These are phyloP conservation scores for Asclepias syriaca DNA, from an alignment of 257 asterid species.

Conservation along the genomic window DNA sequence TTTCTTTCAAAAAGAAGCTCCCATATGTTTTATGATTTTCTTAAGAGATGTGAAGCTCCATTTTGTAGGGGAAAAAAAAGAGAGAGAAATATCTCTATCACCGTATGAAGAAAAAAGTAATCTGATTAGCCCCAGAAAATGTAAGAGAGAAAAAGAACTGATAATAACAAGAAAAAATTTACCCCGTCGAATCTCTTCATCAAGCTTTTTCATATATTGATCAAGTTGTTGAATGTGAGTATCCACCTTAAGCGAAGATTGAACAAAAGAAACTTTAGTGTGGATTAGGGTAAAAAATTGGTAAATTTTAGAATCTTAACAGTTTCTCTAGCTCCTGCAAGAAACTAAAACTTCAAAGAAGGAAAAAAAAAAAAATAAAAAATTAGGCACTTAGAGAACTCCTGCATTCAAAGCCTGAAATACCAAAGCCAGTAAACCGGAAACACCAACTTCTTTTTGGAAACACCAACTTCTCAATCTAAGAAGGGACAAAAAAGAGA, in stretches of 20 bases:
- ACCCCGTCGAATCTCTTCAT: slow-evolving; percentile 88
- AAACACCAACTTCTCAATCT: background rate
- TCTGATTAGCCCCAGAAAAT: background rate
- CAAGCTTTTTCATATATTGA: slow-evolving; percentile 77
- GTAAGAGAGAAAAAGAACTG: background rate
- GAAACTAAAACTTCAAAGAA: background rate
- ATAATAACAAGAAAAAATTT: slow-evolving; percentile 3
- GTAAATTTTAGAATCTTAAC: slow-evolving; percentile 1
- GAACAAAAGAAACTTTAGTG: background rate
- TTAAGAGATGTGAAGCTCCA: no score
- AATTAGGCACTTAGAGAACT: background rate
- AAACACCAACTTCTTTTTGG: background rate
- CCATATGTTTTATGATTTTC: no score
- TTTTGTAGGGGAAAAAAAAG: background rate
- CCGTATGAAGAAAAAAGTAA: background rate
- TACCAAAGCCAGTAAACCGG: background rate
- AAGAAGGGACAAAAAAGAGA: background rate
- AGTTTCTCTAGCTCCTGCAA: background rate
- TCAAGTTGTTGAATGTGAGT: slow-evolving; percentile 93
- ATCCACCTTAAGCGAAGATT: slow-evolving; percentile 53
- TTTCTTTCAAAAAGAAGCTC: no score
- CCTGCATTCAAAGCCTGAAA: background rate
- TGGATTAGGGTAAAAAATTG: background rate
- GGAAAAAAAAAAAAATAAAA: background rate
- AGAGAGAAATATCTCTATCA: background rate